A percentile compares a stretch with the other conserved stretches of the same genome.
phyloP scores from a whole-genome alignment of 208 protist genomes.

The Acanthamoeba sp. region DNA sequence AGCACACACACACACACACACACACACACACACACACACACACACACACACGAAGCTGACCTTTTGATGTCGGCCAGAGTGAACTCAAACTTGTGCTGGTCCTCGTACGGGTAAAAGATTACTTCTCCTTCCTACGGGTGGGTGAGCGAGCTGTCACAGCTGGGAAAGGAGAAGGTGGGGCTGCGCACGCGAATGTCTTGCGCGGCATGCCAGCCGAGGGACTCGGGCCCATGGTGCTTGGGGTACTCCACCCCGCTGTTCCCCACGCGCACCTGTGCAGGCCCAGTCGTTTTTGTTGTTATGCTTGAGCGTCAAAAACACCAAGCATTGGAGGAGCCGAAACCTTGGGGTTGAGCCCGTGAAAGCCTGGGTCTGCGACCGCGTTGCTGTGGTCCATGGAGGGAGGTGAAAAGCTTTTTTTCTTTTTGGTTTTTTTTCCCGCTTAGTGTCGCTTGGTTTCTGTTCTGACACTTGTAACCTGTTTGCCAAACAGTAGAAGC shows the following conservation, averaged over 20 bases:
- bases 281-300: too few species aligned
- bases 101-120: slow-evolving; percentile 1
- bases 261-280: background rate
- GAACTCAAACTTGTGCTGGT: slow-evolving; percentile 55
- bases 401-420: too few species aligned
- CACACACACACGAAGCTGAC: background rate
- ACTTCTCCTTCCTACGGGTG: background rate
- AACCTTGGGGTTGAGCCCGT: slow-evolving; percentile 7
- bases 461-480: too few species aligned
- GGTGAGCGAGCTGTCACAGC: background rate
- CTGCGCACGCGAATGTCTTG: background rate
- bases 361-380: background rate
- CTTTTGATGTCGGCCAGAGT: background rate
- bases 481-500: too few species aligned
- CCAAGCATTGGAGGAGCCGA: too few species aligned
- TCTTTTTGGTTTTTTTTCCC: too few species aligned
- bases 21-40: background rate
- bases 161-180: background rate
- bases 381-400: background rate
- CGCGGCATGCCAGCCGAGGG: background rate
- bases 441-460: too few species aligned
- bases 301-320: background rate
- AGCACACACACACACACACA: background rate
- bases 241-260: slow-evolving; percentile 2
- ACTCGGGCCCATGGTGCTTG: slow-evolving; percentile 1